These are phyloP conservation scores for Aspergillus uvarum DNA, from an alignment of 2,329 filamentous ascomycete genomes.

Conservation along the genomic window DNA sequence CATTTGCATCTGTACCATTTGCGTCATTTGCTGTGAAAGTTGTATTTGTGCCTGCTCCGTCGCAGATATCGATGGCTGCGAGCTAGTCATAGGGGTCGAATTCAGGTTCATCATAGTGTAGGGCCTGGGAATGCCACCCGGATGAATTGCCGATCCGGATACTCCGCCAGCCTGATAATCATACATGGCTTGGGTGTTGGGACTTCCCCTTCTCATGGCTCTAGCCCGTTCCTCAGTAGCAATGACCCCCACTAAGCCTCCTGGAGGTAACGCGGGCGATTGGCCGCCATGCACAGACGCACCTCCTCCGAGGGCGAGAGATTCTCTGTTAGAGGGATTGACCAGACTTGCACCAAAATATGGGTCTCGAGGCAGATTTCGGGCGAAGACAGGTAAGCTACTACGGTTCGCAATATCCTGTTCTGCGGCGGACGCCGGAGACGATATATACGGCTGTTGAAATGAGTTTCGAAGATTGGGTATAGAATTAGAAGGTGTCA, in stretches of 20 bases:
- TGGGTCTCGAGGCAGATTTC: slow-evolving; percentile 78
- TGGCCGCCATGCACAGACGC: slow-evolving; percentile 42
- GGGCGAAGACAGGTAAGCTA: slow-evolving; percentile 76
- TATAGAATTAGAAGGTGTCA: slow-evolving; percentile 66
- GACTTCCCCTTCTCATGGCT: slow-evolving; percentile 75
- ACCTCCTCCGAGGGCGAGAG: slow-evolving; percentile 67
- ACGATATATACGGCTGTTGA: slow-evolving; percentile 47
- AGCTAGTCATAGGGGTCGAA: slow-evolving; percentile 19
- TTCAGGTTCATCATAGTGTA: slow-evolving; percentile 38
- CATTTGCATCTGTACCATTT: slow-evolving; percentile 93
- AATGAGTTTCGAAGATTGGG: slow-evolving; percentile 66
- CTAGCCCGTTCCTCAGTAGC: slow-evolving; percentile 77
- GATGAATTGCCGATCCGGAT: slow-evolving; percentile 25
- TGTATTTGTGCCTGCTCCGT: slow-evolving; percentile 74
- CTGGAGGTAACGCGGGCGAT: slow-evolving; percentile 58
- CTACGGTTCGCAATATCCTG: slow-evolving; percentile 44
- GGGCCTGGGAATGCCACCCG: slow-evolving; percentile 37
- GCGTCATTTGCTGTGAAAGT: slow-evolving; percentile 78
- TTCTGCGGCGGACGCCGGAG: slow-evolving; percentile 57
- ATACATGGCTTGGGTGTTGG: slow-evolving; percentile 60
- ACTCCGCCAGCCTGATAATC: slow-evolving; percentile 34
- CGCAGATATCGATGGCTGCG: slow-evolving; percentile 49
- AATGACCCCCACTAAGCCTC: slow-evolving; percentile 84
- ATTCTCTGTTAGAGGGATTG: slow-evolving; percentile 70
- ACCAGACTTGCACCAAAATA: slow-evolving; percentile 78